Evolutionary conservation across 176 grass and related monocot genomes (phyloP), one percentile per base, ranked within the genome.

Genomic region (Oryza rufipogon): DNA sequence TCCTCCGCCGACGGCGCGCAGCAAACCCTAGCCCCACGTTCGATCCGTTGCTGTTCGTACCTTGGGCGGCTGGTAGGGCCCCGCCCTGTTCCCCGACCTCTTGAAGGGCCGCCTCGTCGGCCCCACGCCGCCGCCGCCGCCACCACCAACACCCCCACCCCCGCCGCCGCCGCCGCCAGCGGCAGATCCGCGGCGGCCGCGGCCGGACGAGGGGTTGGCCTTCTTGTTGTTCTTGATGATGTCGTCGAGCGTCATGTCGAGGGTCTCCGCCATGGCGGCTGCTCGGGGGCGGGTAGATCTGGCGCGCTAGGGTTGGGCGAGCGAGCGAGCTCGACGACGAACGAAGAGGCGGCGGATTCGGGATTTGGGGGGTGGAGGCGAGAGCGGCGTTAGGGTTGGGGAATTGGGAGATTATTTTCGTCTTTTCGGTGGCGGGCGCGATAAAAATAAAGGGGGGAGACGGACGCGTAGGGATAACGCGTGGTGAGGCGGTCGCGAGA

Each of bases 141-240:
- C n/a, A 2, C 41, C 51, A 12, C 72, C 56, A 0, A 32, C 44
- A 7, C 34, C 77, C 2, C 41, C 51, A 12, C 72, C 56, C 0
- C 42, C 44, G 14, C 34, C 77, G 26, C 33, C 34, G 56, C 74
- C 82, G 38, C 77, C 87, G 51, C 17, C 88, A 88, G 60, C 67
- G 79, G 75, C 81, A 52, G 75, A 80, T 86, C 83, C 65, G 68
- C 91, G 73, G 84, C 79, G 82, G 80, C 73, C 75, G 80, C 67
- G 64, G 16, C 74, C 83, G 36, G 74, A 71, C 2, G 88, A 84
- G 47, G 87, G n/a, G 44, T 87, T 78, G 73, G 78, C 75, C 93
- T 96, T 99, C 96, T 96, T 99, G 97, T 94, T 99, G 81, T 47
- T 99, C 88, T 94, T 99, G 81, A 99, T 99, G 81, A 99, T 92